Conservation (phyloP, 768 basidiomycete genomes). For the Tulasnella sp. region DNA sequence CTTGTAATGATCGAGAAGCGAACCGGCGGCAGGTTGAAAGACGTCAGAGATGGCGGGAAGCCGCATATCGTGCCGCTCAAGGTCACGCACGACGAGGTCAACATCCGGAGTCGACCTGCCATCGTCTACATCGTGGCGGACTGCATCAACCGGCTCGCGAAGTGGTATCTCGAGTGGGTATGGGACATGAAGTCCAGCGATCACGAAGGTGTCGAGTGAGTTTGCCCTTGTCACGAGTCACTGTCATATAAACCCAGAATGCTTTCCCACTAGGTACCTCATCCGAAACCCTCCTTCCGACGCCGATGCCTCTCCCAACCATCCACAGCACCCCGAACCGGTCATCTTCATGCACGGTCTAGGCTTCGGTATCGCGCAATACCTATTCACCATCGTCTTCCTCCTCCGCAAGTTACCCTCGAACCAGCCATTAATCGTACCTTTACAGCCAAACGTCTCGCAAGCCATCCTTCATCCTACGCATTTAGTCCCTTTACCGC, state of each 20-base stretch:
- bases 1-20: conserved; percentile 59
- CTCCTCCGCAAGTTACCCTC: conserved; percentile 37
- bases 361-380: conserved; percentile 70
- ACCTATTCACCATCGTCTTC: conserved; percentile 53
- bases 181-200: conserved; percentile 37
- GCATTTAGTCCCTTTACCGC: conserved; percentile 61
- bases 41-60: conserved; percentile 43
- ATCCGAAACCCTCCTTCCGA: conserved; percentile 59
- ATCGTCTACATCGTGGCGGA: conserved; percentile 38
- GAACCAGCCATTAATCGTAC: conserved; percentile 65
- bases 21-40: conserved; percentile 45
- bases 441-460: conserved; percentile 76
- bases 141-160: conserved; percentile 39
- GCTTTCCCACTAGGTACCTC: conserved; percentile 51
- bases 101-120: conserved; percentile 54
- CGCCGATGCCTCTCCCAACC: conserved; percentile 41
- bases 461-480: conserved; percentile 71
- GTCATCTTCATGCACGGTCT: conserved; percentile 82
- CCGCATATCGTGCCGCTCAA: conserved; percentile 44
- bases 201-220: conserved; percentile 63
- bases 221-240: background rate
- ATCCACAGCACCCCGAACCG: conserved; percentile 31
- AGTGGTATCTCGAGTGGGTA: conserved; percentile 34
- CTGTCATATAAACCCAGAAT: background rate
- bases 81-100: conserved; percentile 69